Evolutionary conservation across 805 yeast species (phyloP).

Genomic region (Suhomyces faveliae): DNA sequence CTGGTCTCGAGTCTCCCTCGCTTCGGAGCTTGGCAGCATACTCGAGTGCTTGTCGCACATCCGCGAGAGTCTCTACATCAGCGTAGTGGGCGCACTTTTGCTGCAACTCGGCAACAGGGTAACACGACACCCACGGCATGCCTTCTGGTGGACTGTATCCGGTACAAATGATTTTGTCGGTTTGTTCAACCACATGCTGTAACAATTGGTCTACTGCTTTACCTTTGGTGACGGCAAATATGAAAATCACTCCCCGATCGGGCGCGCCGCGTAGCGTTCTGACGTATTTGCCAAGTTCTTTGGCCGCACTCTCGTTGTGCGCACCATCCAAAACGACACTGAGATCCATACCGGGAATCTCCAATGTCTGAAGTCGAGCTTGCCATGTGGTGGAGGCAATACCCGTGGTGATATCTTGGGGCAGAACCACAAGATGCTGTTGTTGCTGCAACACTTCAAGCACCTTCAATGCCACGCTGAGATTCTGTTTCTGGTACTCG

Average conservation of each 20-base stretch:
- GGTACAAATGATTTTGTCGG: constrained; percentile 62
- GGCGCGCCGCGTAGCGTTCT: constrained; percentile 15
- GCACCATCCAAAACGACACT: constrained; percentile 80
- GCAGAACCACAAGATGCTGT: constrained; percentile 44
- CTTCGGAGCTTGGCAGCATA: constrained; percentile 10
- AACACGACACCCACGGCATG: constrained; percentile 89
- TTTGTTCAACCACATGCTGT: constrained; percentile 42
- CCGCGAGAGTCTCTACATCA: constrained; percentile 14
- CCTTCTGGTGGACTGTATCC: constrained; percentile 70
- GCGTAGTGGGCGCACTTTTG: constrained; percentile 22
- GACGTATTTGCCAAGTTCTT: constrained; percentile 61
- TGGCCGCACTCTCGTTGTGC: constrained; percentile 83
- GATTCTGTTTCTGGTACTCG: constrained; percentile 66
- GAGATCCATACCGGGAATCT: constrained; percentile 19
- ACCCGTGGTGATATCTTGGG: constrained; percentile 47
- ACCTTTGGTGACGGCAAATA: constrained; percentile 76
- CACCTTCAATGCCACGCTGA: constrained; percentile 64
- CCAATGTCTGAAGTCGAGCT: constrained; percentile 67
- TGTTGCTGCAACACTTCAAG: constrained; percentile 35
- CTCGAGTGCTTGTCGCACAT: constrained; percentile 15
- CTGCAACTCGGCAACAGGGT: constrained; percentile 31
- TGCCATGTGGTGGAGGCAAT: constrained; percentile 70
- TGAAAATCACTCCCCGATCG: constrained; percentile 46
- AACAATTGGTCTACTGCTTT: constrained; percentile 57
- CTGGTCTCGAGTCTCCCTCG: constrained; percentile 21